Evolutionary conservation across 495 filamentous ascomycete species (phyloP), one percentile per base, ranked within the genome.

Genomic region (Hypomontagnella submonticulosa): DNA sequence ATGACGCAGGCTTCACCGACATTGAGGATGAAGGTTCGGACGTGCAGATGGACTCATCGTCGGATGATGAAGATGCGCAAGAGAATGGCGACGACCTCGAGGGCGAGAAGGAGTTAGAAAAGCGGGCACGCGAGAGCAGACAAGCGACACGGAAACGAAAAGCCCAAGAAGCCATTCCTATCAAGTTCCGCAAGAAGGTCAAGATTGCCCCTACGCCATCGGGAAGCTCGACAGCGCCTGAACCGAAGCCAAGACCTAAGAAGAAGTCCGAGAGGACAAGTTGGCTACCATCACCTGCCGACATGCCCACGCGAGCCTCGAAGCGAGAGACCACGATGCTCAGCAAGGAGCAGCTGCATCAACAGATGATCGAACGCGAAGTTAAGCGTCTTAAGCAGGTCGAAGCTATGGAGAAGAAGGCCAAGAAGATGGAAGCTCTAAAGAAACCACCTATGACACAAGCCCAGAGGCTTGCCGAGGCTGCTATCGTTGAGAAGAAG

Each of bases 201-300:
- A 81, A 83, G 59, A 84, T 82, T 48, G 82, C 83, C 44, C 65
- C 71, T 32, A 71, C 77, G 34, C 78, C 87, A 3, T 84, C 83
- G 18, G 76, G 79, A 33, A 77, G 79, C 33, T 75, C 83, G 15
- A 71, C 81, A 19, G 70, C 79, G 51, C 72, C 80, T 30, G 75
- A 75, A 36, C 72, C 77, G 23, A 75, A 83, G 12, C 81, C 89
- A 15, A 85, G 90, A 57, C 89, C 89, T 3, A 93, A 92, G 81
- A 99, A 97, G 81, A 97, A 97, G 77, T 92, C 91, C 3, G 95
- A 97, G 77, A 87, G 93, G 40, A 82, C 88, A 37, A 96, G 92
- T 58, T 97, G 93, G 92, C 82, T 97, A 27, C 93, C 91, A 5
- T 88, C 89, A 1, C 74, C 81, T 7, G 90, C 90, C 56, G 92